Percentiles rank a stretch among this genome's conserved stretches.
Conservation (phyloP, 805 yeast genomes). For the Ogataea pignaliae region DNA sequence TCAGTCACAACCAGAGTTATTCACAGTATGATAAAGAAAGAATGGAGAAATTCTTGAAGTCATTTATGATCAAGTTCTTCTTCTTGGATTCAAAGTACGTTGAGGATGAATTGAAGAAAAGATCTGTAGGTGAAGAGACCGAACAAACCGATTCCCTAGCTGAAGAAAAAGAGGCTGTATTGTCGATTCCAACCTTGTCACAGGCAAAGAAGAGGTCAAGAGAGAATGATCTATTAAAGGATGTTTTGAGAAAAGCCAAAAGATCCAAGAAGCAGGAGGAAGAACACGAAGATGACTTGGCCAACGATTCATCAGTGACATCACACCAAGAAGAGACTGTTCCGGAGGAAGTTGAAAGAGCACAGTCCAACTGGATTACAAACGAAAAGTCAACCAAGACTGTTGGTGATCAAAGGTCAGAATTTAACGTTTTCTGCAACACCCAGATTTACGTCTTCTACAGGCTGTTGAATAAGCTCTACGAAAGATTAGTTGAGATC, state of each 20-base stretch:
- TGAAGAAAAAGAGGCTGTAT: conserved; percentile 17
- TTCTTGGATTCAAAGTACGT: conserved; percentile 47
- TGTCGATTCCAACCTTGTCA: conserved; percentile 22
- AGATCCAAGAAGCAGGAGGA: conserved; percentile 24
- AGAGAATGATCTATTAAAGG: conserved; percentile 56
- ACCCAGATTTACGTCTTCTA: conserved; percentile 85
- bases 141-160: conserved; percentile 19
- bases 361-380: conserved; percentile 31
- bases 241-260: conserved; percentile 47
- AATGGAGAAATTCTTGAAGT: conserved; percentile 63
- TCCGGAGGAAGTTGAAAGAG: conserved; percentile 29
- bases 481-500: conserved; percentile 74
- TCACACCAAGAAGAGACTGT: conserved; percentile 15
- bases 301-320: conserved; percentile 11
- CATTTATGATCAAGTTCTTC: conserved; percentile 71
- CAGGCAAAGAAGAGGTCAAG: conserved; percentile 42
- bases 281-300: conserved; percentile 19
- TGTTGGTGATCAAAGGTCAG: conserved; percentile 39
- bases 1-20: conserved; percentile 66
- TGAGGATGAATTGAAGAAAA: conserved; percentile 34
- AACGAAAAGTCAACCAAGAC: conserved; percentile 23
- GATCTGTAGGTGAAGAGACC: conserved; percentile 27
- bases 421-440: conserved; percentile 79
- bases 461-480: conserved; percentile 78
- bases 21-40: conserved; percentile 79